Percentiles rank a stretch among this genome's conserved stretches.
Evolutionary conservation across 2,329 filamentous ascomycete species (phyloP).

Genomic region (Diaporthe destruens): DNA sequence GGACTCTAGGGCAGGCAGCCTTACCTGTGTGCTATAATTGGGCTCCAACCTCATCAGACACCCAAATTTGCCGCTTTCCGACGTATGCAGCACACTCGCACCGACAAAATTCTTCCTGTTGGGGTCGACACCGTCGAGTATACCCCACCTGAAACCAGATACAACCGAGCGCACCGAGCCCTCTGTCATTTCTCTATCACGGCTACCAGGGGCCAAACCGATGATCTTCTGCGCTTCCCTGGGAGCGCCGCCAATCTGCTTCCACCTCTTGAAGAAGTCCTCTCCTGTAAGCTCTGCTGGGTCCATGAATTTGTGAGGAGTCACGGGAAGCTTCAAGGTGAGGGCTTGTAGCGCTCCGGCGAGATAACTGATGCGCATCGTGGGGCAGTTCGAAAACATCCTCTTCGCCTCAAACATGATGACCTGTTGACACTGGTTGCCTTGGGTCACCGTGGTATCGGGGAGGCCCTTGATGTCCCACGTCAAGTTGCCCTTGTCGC

Average conservation of each 20-base stretch:
- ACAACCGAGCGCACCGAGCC: constrained; percentile 79
- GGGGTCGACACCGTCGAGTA: constrained; percentile 88
- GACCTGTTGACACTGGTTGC: constrained; percentile 89
- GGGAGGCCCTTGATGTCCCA: constrained; percentile 91
- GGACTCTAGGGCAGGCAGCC: constrained; percentile 46
- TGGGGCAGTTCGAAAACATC: constrained; percentile 86
- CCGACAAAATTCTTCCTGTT: constrained; percentile 96
- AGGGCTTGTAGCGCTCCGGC: constrained; percentile 93
- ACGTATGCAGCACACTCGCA: constrained; percentile 86
- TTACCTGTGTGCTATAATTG: constrained; percentile 90
- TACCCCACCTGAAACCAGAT: constrained; percentile 89
- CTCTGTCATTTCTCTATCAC: constrained; percentile 75
- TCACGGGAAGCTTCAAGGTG: constrained; percentile 89
- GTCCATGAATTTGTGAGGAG: constrained; percentile 97
- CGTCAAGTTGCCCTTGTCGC: constrained; percentile 75
- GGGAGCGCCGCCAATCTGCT: constrained; percentile 92
- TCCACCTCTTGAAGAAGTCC: constrained; percentile 99
- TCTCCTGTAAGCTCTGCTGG: constrained; percentile 86
- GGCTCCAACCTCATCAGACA: constrained; percentile 94
- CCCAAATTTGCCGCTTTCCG: constrained; percentile 89
- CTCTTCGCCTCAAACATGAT: constrained; percentile 92
- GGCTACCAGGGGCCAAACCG: constrained; percentile 68
- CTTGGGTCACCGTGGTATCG: constrained; percentile 81
- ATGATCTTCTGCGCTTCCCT: constrained; percentile 93
- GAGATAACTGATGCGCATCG: constrained; percentile 93